Conservation (phyloP, 2,329 filamentous ascomycete species). For the Nigrospora sphaerica region DNA sequence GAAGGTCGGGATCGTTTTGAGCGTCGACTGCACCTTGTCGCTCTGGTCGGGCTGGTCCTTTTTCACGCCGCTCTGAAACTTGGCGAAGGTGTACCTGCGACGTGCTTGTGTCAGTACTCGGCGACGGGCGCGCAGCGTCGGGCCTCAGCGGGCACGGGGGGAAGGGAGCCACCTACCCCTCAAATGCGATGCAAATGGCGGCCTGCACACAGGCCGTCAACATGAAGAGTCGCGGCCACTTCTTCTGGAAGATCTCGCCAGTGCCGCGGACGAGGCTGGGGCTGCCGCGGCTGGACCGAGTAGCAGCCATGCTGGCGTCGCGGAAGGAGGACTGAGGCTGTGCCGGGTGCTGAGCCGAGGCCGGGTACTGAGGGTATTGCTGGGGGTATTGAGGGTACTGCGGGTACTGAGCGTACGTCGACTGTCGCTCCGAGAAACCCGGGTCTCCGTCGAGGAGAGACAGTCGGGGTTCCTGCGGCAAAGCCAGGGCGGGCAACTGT, state of each 20-base stretch:
- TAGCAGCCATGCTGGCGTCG: slow-evolving; percentile 25
- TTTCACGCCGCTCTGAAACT: slow-evolving; percentile 63
- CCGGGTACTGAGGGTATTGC: background rate
- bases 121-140: background rate
- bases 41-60: slow-evolving; percentile 32
- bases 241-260: slow-evolving; percentile 74
- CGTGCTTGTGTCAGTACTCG: background rate
- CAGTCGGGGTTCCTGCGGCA: slow-evolving; percentile 35
- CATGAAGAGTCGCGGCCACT: slow-evolving; percentile 87
- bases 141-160: background rate
- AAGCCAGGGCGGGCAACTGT: slow-evolving; percentile 36
- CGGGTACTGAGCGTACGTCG: slow-evolving; percentile 7
- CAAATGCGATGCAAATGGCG: slow-evolving; percentile 71
- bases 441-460: slow-evolving; percentile 33
- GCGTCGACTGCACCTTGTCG: slow-evolving; percentile 39
- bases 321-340: slow-evolving; percentile 21
- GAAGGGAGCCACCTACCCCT: slow-evolving; percentile 58
- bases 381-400: background rate
- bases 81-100: slow-evolving; percentile 77
- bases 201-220: slow-evolving; percentile 68
- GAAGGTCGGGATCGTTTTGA: slow-evolving; percentile 83
- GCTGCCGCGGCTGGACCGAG: slow-evolving; percentile 21
- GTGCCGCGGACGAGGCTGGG: slow-evolving; percentile 30
- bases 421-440: slow-evolving; percentile 15
- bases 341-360: background rate